Evolutionary conservation across 169 alveolate genomes (phyloP).

Genomic region (Perkinsus olseni): DNA sequence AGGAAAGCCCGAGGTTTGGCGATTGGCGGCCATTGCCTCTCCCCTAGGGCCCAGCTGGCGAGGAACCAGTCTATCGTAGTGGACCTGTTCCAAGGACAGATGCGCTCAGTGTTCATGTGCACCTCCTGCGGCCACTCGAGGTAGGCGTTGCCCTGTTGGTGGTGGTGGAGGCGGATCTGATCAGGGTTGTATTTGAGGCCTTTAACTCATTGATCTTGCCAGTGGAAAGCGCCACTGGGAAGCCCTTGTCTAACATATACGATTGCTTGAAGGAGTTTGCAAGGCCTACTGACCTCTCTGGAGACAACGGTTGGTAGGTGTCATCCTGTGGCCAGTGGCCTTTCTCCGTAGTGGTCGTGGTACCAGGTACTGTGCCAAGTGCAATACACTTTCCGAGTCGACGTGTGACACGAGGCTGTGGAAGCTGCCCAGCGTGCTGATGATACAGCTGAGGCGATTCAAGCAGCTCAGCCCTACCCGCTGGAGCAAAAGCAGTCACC

Average conservation of each 20-base stretch:
- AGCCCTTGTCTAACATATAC: background rate
- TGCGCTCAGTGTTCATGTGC: background rate
- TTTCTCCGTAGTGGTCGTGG: background rate
- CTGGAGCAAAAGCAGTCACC: background rate
- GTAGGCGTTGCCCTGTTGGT: background rate
- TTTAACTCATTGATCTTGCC: background rate
- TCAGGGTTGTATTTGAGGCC: background rate
- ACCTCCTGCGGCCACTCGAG: background rate
- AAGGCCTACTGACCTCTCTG: background rate
- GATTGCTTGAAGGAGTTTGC: background rate
- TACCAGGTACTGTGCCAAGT: background rate
- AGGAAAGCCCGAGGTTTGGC: background rate
- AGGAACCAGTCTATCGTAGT: background rate
- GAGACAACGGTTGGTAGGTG: background rate
- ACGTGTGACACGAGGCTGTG: background rate
- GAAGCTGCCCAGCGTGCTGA: background rate
- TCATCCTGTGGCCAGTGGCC: background rate
- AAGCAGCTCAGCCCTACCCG: background rate
- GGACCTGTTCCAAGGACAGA: background rate
- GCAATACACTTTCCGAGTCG: background rate
- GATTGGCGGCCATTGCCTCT: too few relatives aligned
- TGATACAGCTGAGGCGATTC: background rate
- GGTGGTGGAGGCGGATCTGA: background rate
- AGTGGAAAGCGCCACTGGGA: background rate
- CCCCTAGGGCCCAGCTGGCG: background rate